Evolutionary conservation across 352 stramenopile species (phyloP), one percentile per base, ranked within the genome.

Genomic region (Phytophthora sp.): DNA sequence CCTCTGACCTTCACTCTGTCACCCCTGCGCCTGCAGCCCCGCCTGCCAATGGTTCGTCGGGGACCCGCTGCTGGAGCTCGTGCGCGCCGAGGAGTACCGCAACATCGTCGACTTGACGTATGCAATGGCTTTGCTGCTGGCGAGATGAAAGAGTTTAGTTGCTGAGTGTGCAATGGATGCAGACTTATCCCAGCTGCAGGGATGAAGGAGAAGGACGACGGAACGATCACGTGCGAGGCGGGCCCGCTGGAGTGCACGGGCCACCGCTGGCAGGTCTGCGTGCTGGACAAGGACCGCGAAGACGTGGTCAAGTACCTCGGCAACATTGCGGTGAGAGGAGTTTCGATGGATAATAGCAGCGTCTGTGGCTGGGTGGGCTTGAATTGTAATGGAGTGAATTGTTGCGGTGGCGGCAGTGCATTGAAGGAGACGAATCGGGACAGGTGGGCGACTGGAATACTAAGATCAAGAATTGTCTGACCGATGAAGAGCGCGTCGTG

Each of bases 1-100:
- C 17, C n/a, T n/a, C n/a, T n/a, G n/a, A n/a, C n/a, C n/a, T n/a
- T 24, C 37, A 18, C 37, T 43, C 17, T 15, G 12, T 24, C 5
- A 8, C n/a, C 20, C 8, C 5, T 43, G 37, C 37, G 17, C n/a
- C 15, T 44, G 20, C 43, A 92, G 86, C 43, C 82, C 86, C 10
- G 84, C 86, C n/a, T 93, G 86, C 31, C 80, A 93, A 73, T 93
- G 82, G 83, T 92, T 90, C 38, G 76, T 93, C 15, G 76, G 74
- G 20, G 78, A 90, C 44, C 84, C 84, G 55, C 54, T 95, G 17
- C 54, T 93, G 31, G 75, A 90, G 50, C 77, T 95, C 45, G 65
- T 95, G 41, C 70, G 76, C 21, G 81, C 81, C 32, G 73, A 88
- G 50, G 69, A 90, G 65, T 92, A 89, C 49, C 83, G 80, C 48